Evolutionary conservation across 768 basidiomycete genomes (phyloP).

Genomic region (Lactarius psammicola): DNA sequence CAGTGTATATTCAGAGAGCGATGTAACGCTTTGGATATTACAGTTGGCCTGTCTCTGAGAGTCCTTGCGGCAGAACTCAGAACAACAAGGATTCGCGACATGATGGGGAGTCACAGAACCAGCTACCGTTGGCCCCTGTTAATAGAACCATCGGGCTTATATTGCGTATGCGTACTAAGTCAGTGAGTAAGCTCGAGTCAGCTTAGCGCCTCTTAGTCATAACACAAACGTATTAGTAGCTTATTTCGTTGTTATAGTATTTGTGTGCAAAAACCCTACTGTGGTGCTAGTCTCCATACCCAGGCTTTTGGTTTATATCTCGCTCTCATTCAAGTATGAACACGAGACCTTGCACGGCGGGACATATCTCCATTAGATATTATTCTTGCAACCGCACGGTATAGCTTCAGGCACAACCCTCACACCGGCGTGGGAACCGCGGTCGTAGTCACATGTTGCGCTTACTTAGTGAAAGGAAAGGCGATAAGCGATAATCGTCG

Average conservation of each 20-base stretch:
- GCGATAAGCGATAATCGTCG: constrained; percentile 1
- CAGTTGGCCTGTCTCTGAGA: constrained; percentile 50
- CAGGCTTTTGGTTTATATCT: not conserved
- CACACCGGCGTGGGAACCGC: not conserved
- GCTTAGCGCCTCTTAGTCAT: too few relatives aligned
- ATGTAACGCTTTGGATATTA: constrained; percentile 32
- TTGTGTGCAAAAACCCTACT: not conserved
- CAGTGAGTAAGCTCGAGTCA: too few relatives aligned
- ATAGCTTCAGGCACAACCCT: not conserved
- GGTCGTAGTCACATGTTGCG: not conserved
- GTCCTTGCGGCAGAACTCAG: constrained; percentile 64
- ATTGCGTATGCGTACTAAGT: not conserved
- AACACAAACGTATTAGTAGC: too few relatives aligned
- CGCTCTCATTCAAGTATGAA: not conserved
- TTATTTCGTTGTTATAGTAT: too few relatives aligned
- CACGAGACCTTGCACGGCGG: too few relatives aligned
- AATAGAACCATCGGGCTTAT: too few relatives aligned
- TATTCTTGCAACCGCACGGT: not conserved
- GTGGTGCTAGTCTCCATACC: too few relatives aligned
- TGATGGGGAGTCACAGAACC: constrained; percentile 3
- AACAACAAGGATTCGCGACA: constrained; percentile 59
- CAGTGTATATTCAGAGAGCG: not conserved
- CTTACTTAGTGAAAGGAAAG: not conserved
- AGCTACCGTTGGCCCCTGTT: too few relatives aligned
- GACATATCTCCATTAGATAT: too few relatives aligned